A percentile compares a stretch with the other conserved stretches of the same genome.
phyloP scores from a whole-genome alignment of 192 early-diverging fungal species.

The Backusella mclennaniae region DNA sequence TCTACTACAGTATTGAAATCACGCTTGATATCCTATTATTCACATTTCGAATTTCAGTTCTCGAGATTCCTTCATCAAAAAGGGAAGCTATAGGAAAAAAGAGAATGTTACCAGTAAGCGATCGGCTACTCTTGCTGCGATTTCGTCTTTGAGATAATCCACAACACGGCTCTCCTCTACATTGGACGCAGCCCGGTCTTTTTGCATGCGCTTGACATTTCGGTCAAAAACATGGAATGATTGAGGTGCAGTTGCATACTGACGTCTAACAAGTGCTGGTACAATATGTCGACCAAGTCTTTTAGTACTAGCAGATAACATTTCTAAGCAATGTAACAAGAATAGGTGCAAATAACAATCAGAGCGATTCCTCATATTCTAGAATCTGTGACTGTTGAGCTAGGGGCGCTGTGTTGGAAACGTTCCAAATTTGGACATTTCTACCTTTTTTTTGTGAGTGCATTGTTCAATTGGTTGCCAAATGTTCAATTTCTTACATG shows the following conservation, averaged over 20 bases:
- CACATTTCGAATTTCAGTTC: background rate
- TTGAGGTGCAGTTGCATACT: slow-evolving; percentile 13
- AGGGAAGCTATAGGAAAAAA: background rate
- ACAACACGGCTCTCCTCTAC: slow-evolving; percentile 58
- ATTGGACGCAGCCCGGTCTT: slow-evolving; percentile 68
- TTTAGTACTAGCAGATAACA: background rate
- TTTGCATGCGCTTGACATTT: slow-evolving; percentile 70
- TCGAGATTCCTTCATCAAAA: background rate
- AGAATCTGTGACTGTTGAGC: background rate
- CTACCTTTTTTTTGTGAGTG: no score
- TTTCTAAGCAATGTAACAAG: background rate
- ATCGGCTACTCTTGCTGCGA: slow-evolving; percentile 85
- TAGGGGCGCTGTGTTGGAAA: background rate
- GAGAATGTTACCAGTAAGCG: slow-evolving; percentile 63
- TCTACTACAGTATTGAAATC: slow-evolving; percentile 85
- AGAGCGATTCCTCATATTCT: background rate
- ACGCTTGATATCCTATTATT: slow-evolving; percentile 82
- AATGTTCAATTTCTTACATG: no score
- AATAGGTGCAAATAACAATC: background rate
- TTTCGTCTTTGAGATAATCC: slow-evolving; percentile 92
- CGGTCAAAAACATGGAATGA: slow-evolving; percentile 80
- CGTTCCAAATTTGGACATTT: background rate
- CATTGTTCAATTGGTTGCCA: no score
- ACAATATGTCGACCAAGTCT: background rate
- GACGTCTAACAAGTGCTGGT: background rate